Base-by-base conservation (phyloP, 2,329 filamentous ascomycete species). In the Diaporthe citrichinensis region DNA sequence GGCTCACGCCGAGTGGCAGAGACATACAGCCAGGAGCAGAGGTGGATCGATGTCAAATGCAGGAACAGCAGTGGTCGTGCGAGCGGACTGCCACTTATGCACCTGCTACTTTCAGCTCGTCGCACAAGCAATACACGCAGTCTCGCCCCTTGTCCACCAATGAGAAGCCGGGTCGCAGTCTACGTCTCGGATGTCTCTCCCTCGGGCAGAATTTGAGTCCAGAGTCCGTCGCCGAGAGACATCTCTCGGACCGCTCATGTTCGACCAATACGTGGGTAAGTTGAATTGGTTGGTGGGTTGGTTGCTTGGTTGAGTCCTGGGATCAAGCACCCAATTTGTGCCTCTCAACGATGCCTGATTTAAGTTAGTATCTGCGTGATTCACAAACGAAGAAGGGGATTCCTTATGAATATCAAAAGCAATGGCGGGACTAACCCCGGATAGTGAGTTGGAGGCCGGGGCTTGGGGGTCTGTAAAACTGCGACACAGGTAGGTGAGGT, bases 31-130 rank as follows among this genome's bases (percentile, higher is more conserved):
- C 23, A 67, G 20, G 20, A 67, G 41, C 28, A 49, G 28, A n/a
- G 28, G 61, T 67, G 61, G 61, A 49, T 67, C 61, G 41, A 67
- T 55, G 49, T 69, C 65, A 69, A 41, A 55, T 55, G 65, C 46
- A 51, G 65, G 65, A 55, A 55, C 49, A 39, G 31, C 25, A 46
- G 61, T 25, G 17, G n/a, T n/a, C 65, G 28, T 28, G 61, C 34
- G n/a, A 41, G 46, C 9, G n/a, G 49, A 28, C 65, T 55, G 36
- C 34, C 31, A 46, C 53, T 41, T 28, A 34, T 67, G 62, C 20
- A 68, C 44, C 46, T 68, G 7, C 31, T 51, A 15, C 23, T 46
- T 46, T 55, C 65, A 31, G 49, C 49, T 28, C 34, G 65, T 69
- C 36, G 49, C 65, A 69, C 65, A 69, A 69, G 65, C 65, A 69